Evolutionary conservation across 2,329 filamentous ascomycete species (phyloP), one percentile per base, ranked within the genome.

Genomic region (Aphanocladium album): DNA sequence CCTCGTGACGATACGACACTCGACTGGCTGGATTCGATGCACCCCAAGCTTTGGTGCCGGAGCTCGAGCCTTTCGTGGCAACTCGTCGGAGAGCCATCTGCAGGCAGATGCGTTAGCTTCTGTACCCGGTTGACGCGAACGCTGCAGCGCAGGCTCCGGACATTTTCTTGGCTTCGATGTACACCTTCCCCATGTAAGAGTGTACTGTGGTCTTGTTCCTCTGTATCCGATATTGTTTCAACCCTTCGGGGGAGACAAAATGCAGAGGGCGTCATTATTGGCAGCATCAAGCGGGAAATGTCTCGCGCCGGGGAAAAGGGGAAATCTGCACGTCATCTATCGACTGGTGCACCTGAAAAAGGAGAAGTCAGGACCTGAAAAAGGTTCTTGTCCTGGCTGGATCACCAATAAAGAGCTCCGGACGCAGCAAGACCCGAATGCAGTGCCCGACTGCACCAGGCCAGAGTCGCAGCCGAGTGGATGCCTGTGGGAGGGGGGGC

Each of bases 1-100:
- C 46, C 59, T 61, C 51, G 59, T 61, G 59, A 61, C 59, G 43
- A 33, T 43, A 50, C 43, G 23, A n/a, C 33, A 23, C 35, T 37
- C 14, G 37, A 61, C 49, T 43, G 50, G 57, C 19, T 39, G 59
- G 45, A n/a, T 45, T 35, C 52, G 37, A 46, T 19, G 21, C 14
- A 41, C 35, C 39, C 46, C 14, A 16, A 16, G 23, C 12, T 14
- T 47, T 54, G 50, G 57, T 60, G 57, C 30, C n/a, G 33, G 57
- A 54, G 57, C 27, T 60, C 50, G 57, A 60, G 50, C 50, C 41
- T 37, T 39, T 60, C 43, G 33, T 54, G 43, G 41, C n/a, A 43
- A 49, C 30, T 33, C 16, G 56, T 58, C n/a, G 35, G n/a, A n/a
- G 30, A 51, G 50, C 30, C 7, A 46, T 33, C 37, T 39, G 30